phyloP scores from a whole-genome alignment of 2,329 filamentous ascomycete species.

The Apiospora malaysiana region DNA sequence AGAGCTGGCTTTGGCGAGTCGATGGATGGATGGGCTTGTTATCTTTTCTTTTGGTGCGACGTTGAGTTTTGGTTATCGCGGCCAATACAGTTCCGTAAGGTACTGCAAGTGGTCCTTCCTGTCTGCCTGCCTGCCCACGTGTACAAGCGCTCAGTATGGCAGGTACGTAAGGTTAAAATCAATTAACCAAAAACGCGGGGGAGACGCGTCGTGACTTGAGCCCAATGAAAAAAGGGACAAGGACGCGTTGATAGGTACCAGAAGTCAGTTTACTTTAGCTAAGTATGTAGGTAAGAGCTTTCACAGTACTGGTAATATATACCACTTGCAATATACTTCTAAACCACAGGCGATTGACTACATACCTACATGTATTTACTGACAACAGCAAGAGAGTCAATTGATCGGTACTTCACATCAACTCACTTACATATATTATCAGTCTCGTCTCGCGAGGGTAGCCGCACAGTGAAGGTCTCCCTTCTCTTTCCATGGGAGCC shows the following conservation, averaged over 20 bases:
- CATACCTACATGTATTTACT: too few species aligned
- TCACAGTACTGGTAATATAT: too few species aligned
- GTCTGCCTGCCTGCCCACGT: background rate
- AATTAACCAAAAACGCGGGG: slow-evolving; percentile 10
- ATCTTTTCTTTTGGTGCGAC: background rate
- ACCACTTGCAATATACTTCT: too few species aligned
- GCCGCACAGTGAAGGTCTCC: background rate
- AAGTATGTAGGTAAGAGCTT: background rate
- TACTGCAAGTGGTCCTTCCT: background rate
- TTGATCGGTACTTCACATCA: too few species aligned
- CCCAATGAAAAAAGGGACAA: too few species aligned
- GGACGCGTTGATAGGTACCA: slow-evolving; percentile 16
- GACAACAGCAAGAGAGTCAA: too few species aligned
- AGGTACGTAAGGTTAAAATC: background rate
- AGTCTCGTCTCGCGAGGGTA: too few species aligned
- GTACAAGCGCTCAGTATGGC: background rate
- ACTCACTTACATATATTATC: too few species aligned
- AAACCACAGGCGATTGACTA: too few species aligned
- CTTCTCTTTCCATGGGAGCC: too few species aligned
- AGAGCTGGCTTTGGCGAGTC: background rate
- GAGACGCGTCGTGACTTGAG: background rate
- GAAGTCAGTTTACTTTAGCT: too few species aligned
- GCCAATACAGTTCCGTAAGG: too few species aligned
- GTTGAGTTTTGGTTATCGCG: background rate
- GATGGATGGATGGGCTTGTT: background rate